Evolutionary conservation across 257 asterid genomes (phyloP).

Genomic region (Ajuga chamaepitys): DNA sequence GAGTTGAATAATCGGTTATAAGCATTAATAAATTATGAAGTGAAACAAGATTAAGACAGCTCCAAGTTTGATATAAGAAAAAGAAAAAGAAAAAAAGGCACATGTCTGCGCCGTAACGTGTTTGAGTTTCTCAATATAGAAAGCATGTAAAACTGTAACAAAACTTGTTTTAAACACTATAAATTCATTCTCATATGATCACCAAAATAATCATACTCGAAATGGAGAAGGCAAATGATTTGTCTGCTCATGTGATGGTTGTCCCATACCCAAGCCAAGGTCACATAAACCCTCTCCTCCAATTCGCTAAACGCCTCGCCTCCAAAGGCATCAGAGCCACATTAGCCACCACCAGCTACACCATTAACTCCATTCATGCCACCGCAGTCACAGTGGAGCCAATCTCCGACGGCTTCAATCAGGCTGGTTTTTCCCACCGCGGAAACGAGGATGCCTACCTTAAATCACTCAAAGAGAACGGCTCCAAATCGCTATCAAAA

Average conservation of each 20-base stretch:
- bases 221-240: conserved; percentile 15
- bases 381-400: conserved; percentile 33
- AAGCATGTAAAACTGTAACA: too few relatives aligned
- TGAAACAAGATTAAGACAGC: too few relatives aligned
- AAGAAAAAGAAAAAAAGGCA: too few relatives aligned
- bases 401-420: conserved; percentile 57
- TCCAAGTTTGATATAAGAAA: too few relatives aligned
- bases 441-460: conserved; percentile 26
- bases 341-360: conserved; percentile 45
- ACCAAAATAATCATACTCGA: too few relatives aligned
- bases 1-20: too few relatives aligned
- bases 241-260: conserved; percentile 30
- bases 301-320: conserved; percentile 57
- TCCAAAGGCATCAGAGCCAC: conserved; percentile 58
- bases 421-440: conserved; percentile 24
- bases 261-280: conserved; percentile 75
- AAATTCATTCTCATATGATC: too few relatives aligned
- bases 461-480: conserved; percentile 32
- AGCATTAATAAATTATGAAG: too few relatives aligned
- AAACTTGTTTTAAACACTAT: too few relatives aligned
- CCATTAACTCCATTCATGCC: conserved; percentile 31
- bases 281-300: conserved; percentile 77
- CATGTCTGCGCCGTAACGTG: too few relatives aligned
- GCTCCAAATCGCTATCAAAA: conserved; percentile 35
- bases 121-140: too few relatives aligned